Percentiles rank a stretch among this genome's conserved stretches.
phyloP scores from a whole-genome alignment of 495 filamentous ascomycete species.

The Neurospora intermedia region DNA sequence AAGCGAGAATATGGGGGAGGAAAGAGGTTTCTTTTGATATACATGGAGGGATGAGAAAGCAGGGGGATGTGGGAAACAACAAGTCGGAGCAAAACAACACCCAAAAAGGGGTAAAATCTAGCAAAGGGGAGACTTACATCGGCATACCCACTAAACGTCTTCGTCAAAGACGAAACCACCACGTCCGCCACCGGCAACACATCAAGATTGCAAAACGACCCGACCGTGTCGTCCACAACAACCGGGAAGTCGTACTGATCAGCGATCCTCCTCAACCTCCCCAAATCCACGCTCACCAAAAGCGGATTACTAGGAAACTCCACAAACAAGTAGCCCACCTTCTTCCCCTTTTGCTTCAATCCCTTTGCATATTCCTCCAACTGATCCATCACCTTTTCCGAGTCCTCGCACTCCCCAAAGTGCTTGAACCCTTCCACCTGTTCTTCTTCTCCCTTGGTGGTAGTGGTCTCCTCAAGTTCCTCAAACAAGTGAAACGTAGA shows the following conservation, averaged over 20 bases:
- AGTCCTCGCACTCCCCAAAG: constrained; percentile 21
- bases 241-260: constrained; percentile 35
- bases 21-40: not conserved
- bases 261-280: constrained; percentile 25
- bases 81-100: not conserved
- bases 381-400: constrained; percentile 24
- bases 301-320: constrained; percentile 42
- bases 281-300: constrained; percentile 31
- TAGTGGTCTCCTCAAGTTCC: constrained; percentile 9
- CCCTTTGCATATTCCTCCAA: constrained; percentile 27
- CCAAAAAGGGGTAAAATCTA: not conserved
- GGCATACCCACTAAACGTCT: constrained; percentile 40
- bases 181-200: constrained; percentile 31
- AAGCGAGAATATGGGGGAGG: not conserved
- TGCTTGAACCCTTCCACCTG: constrained; percentile 21
- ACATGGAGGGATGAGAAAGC: not conserved
- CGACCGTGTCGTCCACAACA: constrained; percentile 41
- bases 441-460: too few relatives aligned
- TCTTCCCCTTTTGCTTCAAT: constrained; percentile 17
- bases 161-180: constrained; percentile 37
- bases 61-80: not conserved
- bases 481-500: constrained; percentile 23
- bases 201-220: constrained; percentile 39
- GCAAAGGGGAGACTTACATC: constrained; percentile 35
- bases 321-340: constrained; percentile 26